Evolutionary conservation across 139 green algal species (phyloP), one percentile per base, ranked within the genome.

Genomic region (Coelastrella sp.): DNA sequence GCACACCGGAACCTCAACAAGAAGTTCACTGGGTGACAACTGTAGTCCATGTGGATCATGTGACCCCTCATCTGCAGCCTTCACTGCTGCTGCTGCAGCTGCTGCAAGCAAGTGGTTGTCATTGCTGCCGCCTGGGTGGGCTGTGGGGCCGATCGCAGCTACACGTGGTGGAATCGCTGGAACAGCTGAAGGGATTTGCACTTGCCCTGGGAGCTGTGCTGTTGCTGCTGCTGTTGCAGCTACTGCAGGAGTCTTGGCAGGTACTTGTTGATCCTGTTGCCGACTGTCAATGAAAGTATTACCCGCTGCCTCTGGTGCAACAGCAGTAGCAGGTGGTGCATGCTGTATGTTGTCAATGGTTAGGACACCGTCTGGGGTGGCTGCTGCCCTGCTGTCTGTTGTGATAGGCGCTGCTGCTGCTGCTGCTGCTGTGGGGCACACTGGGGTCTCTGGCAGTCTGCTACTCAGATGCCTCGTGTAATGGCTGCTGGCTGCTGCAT

Each of bases 251-350:
- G 4, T 70, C 15, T 6, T 17, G 15, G 63, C 63, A 70, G 4
- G 63, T 17, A 22, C 63, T 17, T 70, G 63, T 17, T 70, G 63
- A 14, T 9, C 12, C 63, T 9, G 63, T 17, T 22, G 63, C 12
- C 4, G 1, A 70, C 15, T 12, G 15, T 14, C 63, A 12, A 7
- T 70, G 12, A 17, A 4, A 70, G 63, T 17, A 9, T 3, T 17
- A 70, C 63, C 63, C 15, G 63, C 63, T 70, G 5, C 15, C 12
- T 14, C 63, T 70, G 63, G 4, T 70, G 6, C 15, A 14, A 15
- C 59, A 59, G 24, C 81, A 57, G 20, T 59, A 19, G 82, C 61
- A 59, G 82, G n/a, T 74, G 80, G 8, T 86, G 80, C 59, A 76
- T n/a, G 8, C n/a, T 10, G 35, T 49, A 49, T 3, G 1, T 49